Evolutionary conservation across 1,284 basidiomycete genomes (phyloP).

Genomic region (Termitomyces sp.): DNA sequence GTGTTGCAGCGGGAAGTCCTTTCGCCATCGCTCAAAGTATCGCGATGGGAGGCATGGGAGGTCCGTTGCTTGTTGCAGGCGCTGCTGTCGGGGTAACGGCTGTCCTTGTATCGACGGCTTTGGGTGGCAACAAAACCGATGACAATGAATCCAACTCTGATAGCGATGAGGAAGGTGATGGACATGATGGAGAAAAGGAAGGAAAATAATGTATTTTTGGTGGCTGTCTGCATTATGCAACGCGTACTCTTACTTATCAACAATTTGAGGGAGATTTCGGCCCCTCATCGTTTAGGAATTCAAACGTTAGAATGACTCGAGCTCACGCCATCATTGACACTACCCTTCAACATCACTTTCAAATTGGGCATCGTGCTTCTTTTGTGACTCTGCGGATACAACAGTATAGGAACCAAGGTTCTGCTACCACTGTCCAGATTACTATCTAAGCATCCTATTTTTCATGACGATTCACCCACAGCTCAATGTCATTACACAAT

Average conservation of each 20-base stretch:
- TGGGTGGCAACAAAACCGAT: background rate
- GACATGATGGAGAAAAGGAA: background rate
- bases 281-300: no score
- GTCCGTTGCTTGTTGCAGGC: background rate
- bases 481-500: no score
- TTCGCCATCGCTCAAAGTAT: background rate
- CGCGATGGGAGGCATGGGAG: background rate
- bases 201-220: background rate
- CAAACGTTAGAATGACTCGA: background rate
- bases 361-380: no score
- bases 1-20: background rate
- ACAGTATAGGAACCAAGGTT: no score
- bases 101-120: background rate
- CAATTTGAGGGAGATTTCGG: no score
- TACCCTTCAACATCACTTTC: no score
- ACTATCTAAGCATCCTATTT: no score
- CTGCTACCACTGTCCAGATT: no score
- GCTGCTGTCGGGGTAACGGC: background rate
- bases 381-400: no score
- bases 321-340: background rate
- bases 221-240: background rate
- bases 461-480: no score
- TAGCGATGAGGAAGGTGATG: background rate
- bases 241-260: background rate
- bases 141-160: background rate